Base-by-base conservation (phyloP, 306 rosid species). In the Prunus davidiana region DNA sequence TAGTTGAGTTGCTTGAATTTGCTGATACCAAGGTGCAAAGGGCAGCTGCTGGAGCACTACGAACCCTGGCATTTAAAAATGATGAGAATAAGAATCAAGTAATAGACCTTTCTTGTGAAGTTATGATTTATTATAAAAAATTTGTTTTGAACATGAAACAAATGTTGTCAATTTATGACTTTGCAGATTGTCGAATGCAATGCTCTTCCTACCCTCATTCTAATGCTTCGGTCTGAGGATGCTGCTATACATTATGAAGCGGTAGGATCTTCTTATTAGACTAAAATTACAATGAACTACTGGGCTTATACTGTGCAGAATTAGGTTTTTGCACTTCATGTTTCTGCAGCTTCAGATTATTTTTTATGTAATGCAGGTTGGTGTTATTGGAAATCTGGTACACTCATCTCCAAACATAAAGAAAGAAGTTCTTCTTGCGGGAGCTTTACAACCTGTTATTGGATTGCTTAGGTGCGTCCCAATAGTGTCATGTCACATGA, bases 221-320 rank as follows among this genome's bases (percentile, higher is more conserved):
- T 92, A 81, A 95, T 95, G 99, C 91, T 95, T 62, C 86, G 90
- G 75, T 90, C 97, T 64, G 99, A 95, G 84, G 99, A 92, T 87
- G 85, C 97, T 81, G 99, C 97, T 64, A 89, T 95, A 80, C 99
- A 95, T 87, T 95, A 92, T 61, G 99, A 95, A 86, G 99, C 99
- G 84, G 99, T 93, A 87, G 67, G 93, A 32, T 73, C 49, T 76
- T 64, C 49, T 74, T 64, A 12, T 63, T 56, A 41, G 73, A 71
- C 55, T 79, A 70, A 9, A 60, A 50, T 57, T 67, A 43, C 73
- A 68, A 46, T 69, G 54, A 54, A 47, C 82, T 63, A 32, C 49
- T 41, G 52, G 64, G 27, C 64, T 83, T 84, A 32, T 67, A 56
- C 34, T 64, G 12, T 24, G 68, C 15, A 25, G 66, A 55, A 18